Percentiles rank a stretch among this genome's conserved stretches.
These are phyloP conservation scores for Spatholobus suberectus DNA, from an alignment of 306 rosid genomes.

Conservation along the genomic window DNA sequence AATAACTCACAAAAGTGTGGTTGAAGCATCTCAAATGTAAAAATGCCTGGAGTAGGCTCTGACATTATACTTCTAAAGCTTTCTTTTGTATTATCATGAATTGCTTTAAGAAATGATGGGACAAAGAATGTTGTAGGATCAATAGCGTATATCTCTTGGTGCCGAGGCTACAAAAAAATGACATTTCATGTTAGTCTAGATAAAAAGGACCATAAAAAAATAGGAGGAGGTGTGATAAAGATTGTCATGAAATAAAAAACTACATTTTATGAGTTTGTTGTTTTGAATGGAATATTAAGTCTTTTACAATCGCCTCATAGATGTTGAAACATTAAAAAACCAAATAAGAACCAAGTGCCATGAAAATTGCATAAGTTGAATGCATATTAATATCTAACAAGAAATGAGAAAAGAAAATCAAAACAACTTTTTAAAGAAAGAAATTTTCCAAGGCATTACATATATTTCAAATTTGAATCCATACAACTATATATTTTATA, in stretches of 20 bases:
- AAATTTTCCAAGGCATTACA: too few relatives aligned
- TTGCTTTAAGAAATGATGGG: slow-evolving; percentile 81
- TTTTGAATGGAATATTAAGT: slow-evolving; percentile 21
- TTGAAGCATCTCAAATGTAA: slow-evolving; percentile 84
- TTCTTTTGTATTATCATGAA: slow-evolving; percentile 65
- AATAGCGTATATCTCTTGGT: slow-evolving; percentile 68
- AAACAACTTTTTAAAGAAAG: neutral
- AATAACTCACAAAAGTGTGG: slow-evolving; percentile 77
- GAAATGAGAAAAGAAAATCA: neutral
- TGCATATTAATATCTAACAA: neutral
- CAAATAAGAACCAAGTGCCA: neutral
- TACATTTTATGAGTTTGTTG: neutral
- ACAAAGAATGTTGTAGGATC: slow-evolving; percentile 70
- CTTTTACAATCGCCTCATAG: neutral
- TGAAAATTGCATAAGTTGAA: neutral
- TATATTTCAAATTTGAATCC: too few relatives aligned
- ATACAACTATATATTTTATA: too few relatives aligned
- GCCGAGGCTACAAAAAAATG: slow-evolving; percentile 59
- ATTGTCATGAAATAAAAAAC: neutral
- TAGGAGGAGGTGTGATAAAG: neutral
- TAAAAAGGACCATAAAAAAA: slow-evolving; percentile 20
- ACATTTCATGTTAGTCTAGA: slow-evolving; percentile 3
- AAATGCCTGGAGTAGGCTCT: slow-evolving; percentile 77
- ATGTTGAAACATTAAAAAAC: slow-evolving; percentile 7
- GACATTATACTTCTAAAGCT: slow-evolving; percentile 70